These are phyloP conservation scores for Mycena indigotica DNA, from an alignment of 768 basidiomycete genomes.

Conservation along the genomic window DNA sequence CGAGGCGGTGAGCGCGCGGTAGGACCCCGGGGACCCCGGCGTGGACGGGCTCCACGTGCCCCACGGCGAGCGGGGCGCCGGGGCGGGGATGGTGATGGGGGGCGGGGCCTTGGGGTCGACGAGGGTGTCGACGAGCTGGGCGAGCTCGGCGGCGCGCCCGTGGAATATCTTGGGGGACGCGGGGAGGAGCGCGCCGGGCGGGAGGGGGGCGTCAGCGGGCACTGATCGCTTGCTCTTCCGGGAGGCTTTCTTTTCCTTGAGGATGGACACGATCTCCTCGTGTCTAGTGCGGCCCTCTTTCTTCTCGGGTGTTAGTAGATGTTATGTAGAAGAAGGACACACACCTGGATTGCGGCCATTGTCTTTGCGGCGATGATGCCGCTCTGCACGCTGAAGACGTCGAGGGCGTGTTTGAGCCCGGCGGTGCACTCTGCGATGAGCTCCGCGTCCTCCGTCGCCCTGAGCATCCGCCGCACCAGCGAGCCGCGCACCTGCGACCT, in stretches of 20 bases:
- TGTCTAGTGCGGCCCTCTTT: conserved; percentile 15
- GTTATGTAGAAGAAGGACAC: background rate
- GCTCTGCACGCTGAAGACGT: conserved; percentile 19
- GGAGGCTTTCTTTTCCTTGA: conserved; percentile 13
- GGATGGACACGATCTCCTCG: conserved; percentile 19
- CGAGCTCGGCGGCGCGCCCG: conserved; percentile 12
- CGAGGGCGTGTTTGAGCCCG: conserved; percentile 17
- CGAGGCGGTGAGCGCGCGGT: background rate
- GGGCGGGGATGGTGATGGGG: background rate
- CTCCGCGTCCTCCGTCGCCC: conserved; percentile 19
- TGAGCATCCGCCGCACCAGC: conserved; percentile 6
- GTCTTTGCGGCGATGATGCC: conserved; percentile 19
- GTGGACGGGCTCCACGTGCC: background rate
- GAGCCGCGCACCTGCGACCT: conserved; percentile 13
- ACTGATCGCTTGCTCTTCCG: conserved; percentile 2
- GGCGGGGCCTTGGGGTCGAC: background rate
- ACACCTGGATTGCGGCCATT: conserved; percentile 19
- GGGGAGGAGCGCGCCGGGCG: conserved; percentile 7
- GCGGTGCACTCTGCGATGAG: conserved; percentile 12
- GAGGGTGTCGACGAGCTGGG: conserved; percentile 9
- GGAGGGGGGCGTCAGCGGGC: background rate
- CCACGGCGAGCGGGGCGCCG: background rate
- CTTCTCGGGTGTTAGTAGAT: background rate
- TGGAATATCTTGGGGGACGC: conserved; percentile 19
- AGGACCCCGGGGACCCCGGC: background rate